phyloP scores from a whole-genome alignment of 1,139 yeast species.

The Neolecta irregularis region DNA sequence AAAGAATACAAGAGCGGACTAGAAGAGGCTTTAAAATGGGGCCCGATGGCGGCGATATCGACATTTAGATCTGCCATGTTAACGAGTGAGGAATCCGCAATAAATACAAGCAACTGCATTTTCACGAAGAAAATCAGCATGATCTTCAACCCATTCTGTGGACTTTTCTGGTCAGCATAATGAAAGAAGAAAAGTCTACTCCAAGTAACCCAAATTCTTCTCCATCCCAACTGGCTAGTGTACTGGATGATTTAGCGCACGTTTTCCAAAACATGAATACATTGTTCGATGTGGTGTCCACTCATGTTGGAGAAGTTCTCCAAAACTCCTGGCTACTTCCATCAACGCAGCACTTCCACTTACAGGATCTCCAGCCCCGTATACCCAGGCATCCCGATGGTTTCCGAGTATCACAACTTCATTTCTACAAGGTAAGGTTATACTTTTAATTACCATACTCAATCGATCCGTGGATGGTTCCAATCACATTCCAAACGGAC shows the following conservation, averaged over 20 bases:
- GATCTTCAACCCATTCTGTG: conserved; percentile 53
- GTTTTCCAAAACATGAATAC: conserved; percentile 14
- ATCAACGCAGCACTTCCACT: conserved; percentile 46
- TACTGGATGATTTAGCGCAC: conserved; percentile 4
- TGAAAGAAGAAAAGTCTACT: too few relatives aligned
- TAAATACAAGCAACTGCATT: conserved; percentile 44
- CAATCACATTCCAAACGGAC: conserved; percentile 48
- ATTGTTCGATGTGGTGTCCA: conserved; percentile 54
- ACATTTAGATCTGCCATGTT: conserved; percentile 47
- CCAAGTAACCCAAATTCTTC: conserved; percentile 57
- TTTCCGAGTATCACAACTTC: conserved; percentile 49
- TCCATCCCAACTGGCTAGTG: conserved; percentile 58
- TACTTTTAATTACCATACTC: too few relatives aligned
- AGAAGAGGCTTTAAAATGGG: conserved; percentile 30
- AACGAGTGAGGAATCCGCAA: too few relatives aligned
- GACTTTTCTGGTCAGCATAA: too few relatives aligned
- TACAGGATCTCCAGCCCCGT: conserved; percentile 61
- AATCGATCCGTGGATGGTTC: conserved; percentile 37
- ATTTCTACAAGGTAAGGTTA: too few relatives aligned
- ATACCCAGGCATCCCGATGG: conserved; percentile 61
- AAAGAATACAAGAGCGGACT: conserved; percentile 39
- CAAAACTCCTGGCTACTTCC: conserved; percentile 43
- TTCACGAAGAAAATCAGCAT: conserved; percentile 29
- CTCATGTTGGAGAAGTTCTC: conserved; percentile 34
- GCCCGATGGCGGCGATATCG: conserved; percentile 47